Evolutionary conservation across 805 yeast species (phyloP).

Genomic region (Lipomyces anomalus): DNA sequence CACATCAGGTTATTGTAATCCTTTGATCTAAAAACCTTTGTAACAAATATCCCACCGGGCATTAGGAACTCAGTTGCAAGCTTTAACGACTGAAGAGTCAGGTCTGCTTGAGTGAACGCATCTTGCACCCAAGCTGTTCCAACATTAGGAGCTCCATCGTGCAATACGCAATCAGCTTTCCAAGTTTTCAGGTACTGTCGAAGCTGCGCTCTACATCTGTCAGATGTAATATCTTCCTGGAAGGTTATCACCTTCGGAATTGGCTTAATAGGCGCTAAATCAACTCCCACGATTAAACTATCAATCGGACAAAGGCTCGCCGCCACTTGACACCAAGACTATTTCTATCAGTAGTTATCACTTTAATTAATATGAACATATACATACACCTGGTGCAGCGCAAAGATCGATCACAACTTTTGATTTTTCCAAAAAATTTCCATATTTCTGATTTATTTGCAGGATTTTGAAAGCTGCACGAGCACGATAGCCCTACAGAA

Average conservation of each 20-base stretch:
- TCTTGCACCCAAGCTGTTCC: slow-evolving; percentile 99
- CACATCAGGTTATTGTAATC: slow-evolving; percentile 96
- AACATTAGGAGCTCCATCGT: slow-evolving; percentile 99
- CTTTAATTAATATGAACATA: background rate
- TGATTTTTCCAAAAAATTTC: slow-evolving; percentile 88
- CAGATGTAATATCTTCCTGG: slow-evolving; percentile 96
- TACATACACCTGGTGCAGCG: slow-evolving; percentile 83
- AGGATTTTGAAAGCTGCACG: slow-evolving; percentile 95
- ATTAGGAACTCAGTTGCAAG: slow-evolving; percentile 88
- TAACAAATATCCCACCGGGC: slow-evolving; percentile 91
- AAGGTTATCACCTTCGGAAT: slow-evolving; percentile 90
- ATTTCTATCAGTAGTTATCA: background rate
- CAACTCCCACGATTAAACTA: slow-evolving; percentile 96
- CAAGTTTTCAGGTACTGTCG: slow-evolving; percentile 97
- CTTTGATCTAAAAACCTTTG: slow-evolving; percentile 96
- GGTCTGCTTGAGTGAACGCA: slow-evolving; percentile 96
- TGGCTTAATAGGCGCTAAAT: slow-evolving; percentile 95
- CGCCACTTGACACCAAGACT: slow-evolving; percentile 98
- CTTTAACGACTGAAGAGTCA: slow-evolving; percentile 87
- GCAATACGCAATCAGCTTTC: slow-evolving; percentile 91
- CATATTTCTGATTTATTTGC: slow-evolving; percentile 93
- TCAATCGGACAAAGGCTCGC: slow-evolving; percentile 86
- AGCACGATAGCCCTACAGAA: slow-evolving; percentile 75
- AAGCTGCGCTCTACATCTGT: slow-evolving; percentile 89
- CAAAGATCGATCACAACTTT: slow-evolving; percentile 95